phyloP scores from a whole-genome alignment of 225 moss, liverwort and hornwort species.

The Pseudisothecium myosuroides region DNA sequence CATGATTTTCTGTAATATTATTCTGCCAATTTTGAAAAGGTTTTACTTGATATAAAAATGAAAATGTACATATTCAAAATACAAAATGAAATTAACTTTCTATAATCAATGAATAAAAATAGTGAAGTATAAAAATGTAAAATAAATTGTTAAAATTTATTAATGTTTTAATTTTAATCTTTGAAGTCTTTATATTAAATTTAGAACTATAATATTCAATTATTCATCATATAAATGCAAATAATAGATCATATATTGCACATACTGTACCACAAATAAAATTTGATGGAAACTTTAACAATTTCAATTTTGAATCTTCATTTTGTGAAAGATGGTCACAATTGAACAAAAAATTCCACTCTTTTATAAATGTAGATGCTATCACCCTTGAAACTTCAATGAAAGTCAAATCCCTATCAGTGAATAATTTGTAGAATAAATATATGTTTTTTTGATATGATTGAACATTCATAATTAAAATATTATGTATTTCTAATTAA shows the following conservation, averaged over 20 bases:
- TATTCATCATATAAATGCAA: neutral
- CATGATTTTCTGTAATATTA: neutral
- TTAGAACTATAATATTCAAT: neutral
- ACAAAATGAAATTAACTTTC: neutral
- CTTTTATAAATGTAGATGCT: conserved; percentile 23
- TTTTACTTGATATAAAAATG: neutral
- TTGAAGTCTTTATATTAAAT: fast-evolving
- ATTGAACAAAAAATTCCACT: conserved; percentile 58
- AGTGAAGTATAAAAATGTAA: neutral
- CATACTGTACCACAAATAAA: conserved; percentile 12
- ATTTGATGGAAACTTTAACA: neutral
- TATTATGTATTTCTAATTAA: neutral
- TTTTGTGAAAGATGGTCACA: neutral
- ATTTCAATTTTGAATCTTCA: neutral
- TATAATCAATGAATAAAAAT: neutral
- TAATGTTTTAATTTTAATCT: neutral
- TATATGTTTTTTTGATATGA: neutral
- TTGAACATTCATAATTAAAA: neutral
- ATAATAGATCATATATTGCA: neutral
- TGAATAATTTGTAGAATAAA: neutral
- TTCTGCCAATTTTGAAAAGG: neutral
- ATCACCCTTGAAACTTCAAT: conserved; percentile 38
- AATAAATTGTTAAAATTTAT: neutral
- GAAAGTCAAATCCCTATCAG: conserved; percentile 28
- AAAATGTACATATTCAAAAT: too few relatives aligned